Conservation (phyloP, 495 filamentous ascomycete species). For the Daldinia childiae region DNA sequence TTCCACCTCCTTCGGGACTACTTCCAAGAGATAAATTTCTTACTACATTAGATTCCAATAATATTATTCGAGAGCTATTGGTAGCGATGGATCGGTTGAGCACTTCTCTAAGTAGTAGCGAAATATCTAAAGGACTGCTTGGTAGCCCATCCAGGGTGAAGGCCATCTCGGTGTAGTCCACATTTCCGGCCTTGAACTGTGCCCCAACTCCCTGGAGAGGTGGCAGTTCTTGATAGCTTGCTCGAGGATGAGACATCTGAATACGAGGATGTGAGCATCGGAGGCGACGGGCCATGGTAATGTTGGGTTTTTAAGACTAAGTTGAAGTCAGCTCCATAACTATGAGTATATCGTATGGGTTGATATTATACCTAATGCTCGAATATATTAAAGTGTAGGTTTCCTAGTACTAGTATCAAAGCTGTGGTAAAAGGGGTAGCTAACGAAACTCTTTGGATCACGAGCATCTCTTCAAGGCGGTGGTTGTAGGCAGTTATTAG, state of each 20-base stretch:
- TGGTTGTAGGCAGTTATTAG: background rate
- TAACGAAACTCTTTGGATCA: background rate
- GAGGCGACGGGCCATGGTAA: background rate
- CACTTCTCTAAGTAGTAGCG: background rate
- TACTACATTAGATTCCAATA: background rate
- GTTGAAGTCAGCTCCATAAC: background rate
- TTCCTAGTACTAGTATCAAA: background rate
- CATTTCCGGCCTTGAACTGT: conserved; percentile 6
- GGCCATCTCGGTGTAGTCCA: background rate
- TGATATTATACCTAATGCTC: background rate
- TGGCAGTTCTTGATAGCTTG: background rate
- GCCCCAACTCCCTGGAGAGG: conserved; percentile 18
- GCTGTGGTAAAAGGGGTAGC: background rate
- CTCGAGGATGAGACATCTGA: background rate
- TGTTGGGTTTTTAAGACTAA: background rate
- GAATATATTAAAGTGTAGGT: background rate
- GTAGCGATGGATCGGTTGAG: conserved; percentile 13
- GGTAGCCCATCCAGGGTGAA: conserved; percentile 7
- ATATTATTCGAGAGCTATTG: background rate
- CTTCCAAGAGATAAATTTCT: background rate
- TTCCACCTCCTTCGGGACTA: background rate
- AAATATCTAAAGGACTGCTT: background rate
- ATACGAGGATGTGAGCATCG: background rate
- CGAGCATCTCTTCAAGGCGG: background rate
- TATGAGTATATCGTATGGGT: background rate